Base-by-base conservation (phyloP, 2,329 filamentous ascomycete genomes). In the Penicillium sp. region DNA sequence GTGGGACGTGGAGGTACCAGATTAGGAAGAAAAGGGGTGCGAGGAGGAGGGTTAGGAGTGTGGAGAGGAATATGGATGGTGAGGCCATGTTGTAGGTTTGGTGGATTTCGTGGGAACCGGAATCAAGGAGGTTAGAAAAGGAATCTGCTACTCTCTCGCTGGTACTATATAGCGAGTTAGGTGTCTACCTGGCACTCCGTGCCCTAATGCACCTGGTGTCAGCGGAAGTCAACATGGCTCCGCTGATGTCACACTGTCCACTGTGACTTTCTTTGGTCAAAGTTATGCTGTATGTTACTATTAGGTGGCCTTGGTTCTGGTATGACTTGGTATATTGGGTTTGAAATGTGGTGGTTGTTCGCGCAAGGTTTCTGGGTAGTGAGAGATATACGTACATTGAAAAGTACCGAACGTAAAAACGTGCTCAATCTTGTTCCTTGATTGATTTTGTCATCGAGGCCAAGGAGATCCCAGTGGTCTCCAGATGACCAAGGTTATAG, bases 1-100 rank as follows among this genome's bases (percentile, higher is more conserved):
- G 34, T 13, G 64, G 63, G 23, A 65, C 32, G 4, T 62, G 60
- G 23, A 65, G 58, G 39, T 65, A 66, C 60, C 62, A 65, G n/a
- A 52, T 57, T 18, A 66, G 39, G 23, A 61, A 35, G 8, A 57
- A 15, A 6, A 58, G 6, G 5, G 54, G 37, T n/a, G 51, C 46
- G 40, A 56, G 6, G 6, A 61, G 44, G 38, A 60, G 10, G 10
- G 46, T 27, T 6, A 53, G 9, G 18, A 47, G 31, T 15, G 31
- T 18, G 8, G 3, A 15, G 18, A 45, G 16, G 3, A 53, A 9
- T 25, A 48, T 18, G 2, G 21, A 32, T 3, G 15, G 12, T 2
- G 32, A 15, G 3, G 29, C 2, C 51, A 53, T 53, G 6, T 10
- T 29, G n/a, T 15, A 7, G 2, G 3, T 16, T 27, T 7, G 38